Conservation (phyloP, 1,284 basidiomycete species). For the Pseudozyma sp. region DNA sequence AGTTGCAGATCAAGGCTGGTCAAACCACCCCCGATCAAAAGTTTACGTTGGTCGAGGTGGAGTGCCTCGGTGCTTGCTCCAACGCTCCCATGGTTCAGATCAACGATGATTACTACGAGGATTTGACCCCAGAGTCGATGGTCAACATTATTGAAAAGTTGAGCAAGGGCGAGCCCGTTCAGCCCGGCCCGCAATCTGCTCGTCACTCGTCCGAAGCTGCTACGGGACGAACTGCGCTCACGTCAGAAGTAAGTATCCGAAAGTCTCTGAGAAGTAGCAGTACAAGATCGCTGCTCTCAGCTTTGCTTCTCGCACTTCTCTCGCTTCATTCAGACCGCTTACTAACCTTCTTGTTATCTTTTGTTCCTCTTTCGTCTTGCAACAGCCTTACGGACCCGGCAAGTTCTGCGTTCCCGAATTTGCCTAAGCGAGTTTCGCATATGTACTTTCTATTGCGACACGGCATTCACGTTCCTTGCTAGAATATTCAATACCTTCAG, state of each 20-base stretch:
- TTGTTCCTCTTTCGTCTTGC: background rate
- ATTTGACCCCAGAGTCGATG: slow-evolving; percentile 90
- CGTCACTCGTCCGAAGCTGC: slow-evolving; percentile 85
- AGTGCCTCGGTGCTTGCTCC: slow-evolving; percentile 94
- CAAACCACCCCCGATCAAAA: slow-evolving; percentile 94
- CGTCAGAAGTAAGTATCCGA: slow-evolving; percentile 76
- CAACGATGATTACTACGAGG: slow-evolving; percentile 98
- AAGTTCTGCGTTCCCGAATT: slow-evolving; percentile 90
- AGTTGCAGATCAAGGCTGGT: slow-evolving; percentile 86
- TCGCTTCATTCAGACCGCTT: background rate
- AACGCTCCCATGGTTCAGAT: slow-evolving; percentile 99
- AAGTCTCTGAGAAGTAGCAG: background rate
- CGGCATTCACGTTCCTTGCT: slow-evolving; percentile 1
- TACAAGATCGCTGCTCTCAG: background rate
- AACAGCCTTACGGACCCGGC: slow-evolving; percentile 93
- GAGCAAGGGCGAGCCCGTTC: slow-evolving; percentile 84
- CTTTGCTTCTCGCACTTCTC: background rate
- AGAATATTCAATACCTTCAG: slow-evolving; percentile 33
- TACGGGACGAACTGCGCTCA: slow-evolving; percentile 82
- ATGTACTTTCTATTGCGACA: slow-evolving; percentile 3
- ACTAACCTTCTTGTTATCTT: slow-evolving; percentile 5
- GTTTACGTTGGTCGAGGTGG: slow-evolving; percentile 97
- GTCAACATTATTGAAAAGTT: slow-evolving; percentile 88
- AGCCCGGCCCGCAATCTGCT: slow-evolving; percentile 89
- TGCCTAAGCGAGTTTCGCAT: slow-evolving; percentile 66